Base-by-base conservation (phyloP, 495 filamentous ascomycete species). In the Tuber brumale region DNA sequence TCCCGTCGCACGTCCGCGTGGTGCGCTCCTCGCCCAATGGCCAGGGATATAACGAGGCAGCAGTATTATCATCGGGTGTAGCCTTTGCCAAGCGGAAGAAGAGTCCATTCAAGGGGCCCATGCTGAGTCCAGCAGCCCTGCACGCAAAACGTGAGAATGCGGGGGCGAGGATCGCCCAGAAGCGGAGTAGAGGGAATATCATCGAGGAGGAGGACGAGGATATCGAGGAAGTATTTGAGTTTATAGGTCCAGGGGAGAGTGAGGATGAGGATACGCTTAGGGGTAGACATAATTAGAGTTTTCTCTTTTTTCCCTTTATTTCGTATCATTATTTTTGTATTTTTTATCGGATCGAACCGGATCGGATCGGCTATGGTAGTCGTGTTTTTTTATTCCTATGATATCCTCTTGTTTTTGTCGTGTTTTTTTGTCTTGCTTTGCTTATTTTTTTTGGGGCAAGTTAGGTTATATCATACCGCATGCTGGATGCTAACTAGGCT, bases 51-150 rank as follows among this genome's bases (percentile, higher is more conserved):
- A 85, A 83, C 73, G 84, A 82, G 72, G 80, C 72, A 66, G 84
- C 82, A 31, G 78, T 81, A 19, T 80, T 79, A 71, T 87, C 82
- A 8, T 87, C 86, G 10, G 92, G 91, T 42, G 88, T 97, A 37
- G 86, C 97, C 19, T 98, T 97, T 84, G 94, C 95, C 9, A 95
- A 94, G 81, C 86, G 95, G 74, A 98, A 97, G 84, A 88, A 91
- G 76, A 94, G 90, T 61, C 84, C 94, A 2, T 97, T 98, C 84
- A 95, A 96, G 82, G 96, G 95, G 0, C 95, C 96, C 12, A 89
- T 90, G 86, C 80, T 92, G 73, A 85, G 75, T 76, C 82, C 81
- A 75, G 77, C 82, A 77, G 76, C 83, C 80, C 80, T 86, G 74
- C 76, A 84, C 83, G 18, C 82, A 79, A 48, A 83, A 35, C 76